Conservation (phyloP, 2,329 filamentous ascomycete species). For the Sordariomycetes sp. region DNA sequence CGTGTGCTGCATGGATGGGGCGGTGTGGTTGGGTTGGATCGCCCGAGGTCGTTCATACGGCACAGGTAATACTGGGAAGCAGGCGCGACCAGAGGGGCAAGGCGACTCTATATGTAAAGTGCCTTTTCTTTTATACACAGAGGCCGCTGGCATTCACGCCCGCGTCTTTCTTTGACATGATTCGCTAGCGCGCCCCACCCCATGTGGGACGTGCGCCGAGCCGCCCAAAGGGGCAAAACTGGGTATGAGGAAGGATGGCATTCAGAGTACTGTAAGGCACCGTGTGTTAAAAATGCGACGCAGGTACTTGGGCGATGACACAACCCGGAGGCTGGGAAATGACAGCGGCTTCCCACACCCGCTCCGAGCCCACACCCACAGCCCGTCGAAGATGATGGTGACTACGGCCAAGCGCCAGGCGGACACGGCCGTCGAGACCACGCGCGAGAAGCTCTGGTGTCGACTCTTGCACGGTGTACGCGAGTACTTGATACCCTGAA, state of each 20-base stretch:
- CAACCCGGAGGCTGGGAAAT: not conserved
- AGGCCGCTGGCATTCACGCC: conserved; percentile 9
- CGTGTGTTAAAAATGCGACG: not conserved
- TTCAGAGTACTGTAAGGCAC: not conserved
- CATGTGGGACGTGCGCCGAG: conserved; percentile 2
- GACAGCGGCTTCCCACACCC: not conserved
- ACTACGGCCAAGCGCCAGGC: not conserved
- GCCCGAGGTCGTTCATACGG: not conserved
- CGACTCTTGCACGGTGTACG: not conserved
- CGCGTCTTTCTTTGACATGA: not conserved
- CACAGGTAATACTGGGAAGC: conserved; percentile 3
- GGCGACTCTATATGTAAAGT: conserved; percentile 30
- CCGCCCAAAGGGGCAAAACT: not conserved
- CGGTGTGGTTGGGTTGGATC: not conserved
- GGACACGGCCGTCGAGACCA: not conserved
- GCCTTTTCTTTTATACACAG: conserved; percentile 34
- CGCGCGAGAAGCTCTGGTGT: not conserved
- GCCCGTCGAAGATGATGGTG: not conserved
- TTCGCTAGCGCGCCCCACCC: conserved; percentile 2
- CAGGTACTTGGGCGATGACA: not conserved
- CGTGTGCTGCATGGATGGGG: conserved; percentile 9
- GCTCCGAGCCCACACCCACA: not conserved
- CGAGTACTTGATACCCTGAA: not conserved
- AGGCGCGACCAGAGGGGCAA: conserved; percentile 23
- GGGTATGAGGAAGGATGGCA: not conserved